These are phyloP conservation scores for Saccharomycopsis lassenensis DNA, from an alignment of 805 yeast species.

Conservation along the genomic window DNA sequence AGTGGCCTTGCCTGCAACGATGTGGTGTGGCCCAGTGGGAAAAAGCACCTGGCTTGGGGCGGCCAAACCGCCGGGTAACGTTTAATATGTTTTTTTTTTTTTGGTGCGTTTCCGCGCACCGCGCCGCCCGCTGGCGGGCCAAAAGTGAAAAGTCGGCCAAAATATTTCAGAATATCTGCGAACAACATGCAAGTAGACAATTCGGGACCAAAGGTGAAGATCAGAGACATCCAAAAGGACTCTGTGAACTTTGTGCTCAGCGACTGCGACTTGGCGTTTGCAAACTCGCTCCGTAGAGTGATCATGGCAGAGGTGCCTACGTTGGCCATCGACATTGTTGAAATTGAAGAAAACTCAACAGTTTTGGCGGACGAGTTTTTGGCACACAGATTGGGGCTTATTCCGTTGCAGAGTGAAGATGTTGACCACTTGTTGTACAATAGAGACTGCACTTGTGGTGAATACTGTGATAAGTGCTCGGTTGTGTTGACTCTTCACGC, in stretches of 20 bases:
- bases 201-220: conserved; percentile 72
- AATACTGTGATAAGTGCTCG: conserved; percentile 91
- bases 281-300: conserved; percentile 83
- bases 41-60: no score
- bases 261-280: conserved; percentile 80
- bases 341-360: conserved; percentile 83
- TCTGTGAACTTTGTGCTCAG: conserved; percentile 83
- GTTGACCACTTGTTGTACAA: conserved; percentile 79
- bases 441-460: conserved; percentile 96
- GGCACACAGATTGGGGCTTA: conserved; percentile 85
- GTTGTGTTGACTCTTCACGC: conserved; percentile 82
- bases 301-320: conserved; percentile 97
- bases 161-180: no score
- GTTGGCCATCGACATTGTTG: conserved; percentile 90
- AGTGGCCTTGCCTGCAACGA: no score
- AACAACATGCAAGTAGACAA: conserved; percentile 19
- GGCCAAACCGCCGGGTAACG: no score
- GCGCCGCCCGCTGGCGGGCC: no score
- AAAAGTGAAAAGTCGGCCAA: no score
- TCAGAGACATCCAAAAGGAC: conserved; percentile 75
- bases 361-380: conserved; percentile 96
- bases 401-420: conserved; percentile 78
- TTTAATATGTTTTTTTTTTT: no score
- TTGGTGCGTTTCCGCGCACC: no score
- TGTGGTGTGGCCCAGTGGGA: no score